Evolutionary conservation across 257 asterid genomes (phyloP).

Genomic region (Plantago elongata): DNA sequence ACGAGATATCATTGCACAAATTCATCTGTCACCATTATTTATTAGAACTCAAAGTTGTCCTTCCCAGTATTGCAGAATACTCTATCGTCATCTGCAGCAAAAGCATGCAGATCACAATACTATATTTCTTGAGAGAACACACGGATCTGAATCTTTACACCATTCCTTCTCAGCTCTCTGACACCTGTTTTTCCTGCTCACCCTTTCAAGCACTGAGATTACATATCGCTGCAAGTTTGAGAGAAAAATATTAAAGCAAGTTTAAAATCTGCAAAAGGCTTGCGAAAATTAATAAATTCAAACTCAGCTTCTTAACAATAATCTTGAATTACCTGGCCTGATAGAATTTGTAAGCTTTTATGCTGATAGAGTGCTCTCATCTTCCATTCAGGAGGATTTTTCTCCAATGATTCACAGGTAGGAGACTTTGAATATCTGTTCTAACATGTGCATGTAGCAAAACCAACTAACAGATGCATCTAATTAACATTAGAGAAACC

Average conservation of each 20-base stretch:
- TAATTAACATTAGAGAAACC: no score
- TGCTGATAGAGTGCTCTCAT: slow-evolving; percentile 84
- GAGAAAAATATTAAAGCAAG: neutral
- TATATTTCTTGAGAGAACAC: slow-evolving; percentile 76
- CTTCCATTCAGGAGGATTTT: slow-evolving; percentile 89
- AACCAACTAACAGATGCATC: no score
- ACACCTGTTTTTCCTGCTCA: slow-evolving; percentile 49
- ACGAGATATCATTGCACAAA: slow-evolving; percentile 88
- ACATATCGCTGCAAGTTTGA: slow-evolving; percentile 71
- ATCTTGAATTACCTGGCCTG: slow-evolving; percentile 77
- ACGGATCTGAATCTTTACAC: slow-evolving; percentile 46
- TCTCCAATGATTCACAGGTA: slow-evolving; percentile 68
- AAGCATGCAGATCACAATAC: slow-evolving; percentile 68
- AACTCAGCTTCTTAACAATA: slow-evolving; percentile 10
- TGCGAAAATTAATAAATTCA: neutral
- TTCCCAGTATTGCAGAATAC: slow-evolving; percentile 88
- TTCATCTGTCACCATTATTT: slow-evolving; percentile 68
- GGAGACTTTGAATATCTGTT: slow-evolving; percentile 68
- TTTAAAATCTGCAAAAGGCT: slow-evolving; percentile 4
- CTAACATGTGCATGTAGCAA: slow-evolving; percentile 91
- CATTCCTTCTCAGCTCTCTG: slow-evolving; percentile 68
- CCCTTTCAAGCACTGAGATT: slow-evolving; percentile 56
- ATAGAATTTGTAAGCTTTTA: slow-evolving; percentile 89
- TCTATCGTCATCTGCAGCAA: slow-evolving; percentile 66
- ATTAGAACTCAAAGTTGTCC: slow-evolving; percentile 56